Evolutionary conservation across 495 filamentous ascomycete species (phyloP), one percentile per base, ranked within the genome.

Genomic region (Niebla homalea): DNA sequence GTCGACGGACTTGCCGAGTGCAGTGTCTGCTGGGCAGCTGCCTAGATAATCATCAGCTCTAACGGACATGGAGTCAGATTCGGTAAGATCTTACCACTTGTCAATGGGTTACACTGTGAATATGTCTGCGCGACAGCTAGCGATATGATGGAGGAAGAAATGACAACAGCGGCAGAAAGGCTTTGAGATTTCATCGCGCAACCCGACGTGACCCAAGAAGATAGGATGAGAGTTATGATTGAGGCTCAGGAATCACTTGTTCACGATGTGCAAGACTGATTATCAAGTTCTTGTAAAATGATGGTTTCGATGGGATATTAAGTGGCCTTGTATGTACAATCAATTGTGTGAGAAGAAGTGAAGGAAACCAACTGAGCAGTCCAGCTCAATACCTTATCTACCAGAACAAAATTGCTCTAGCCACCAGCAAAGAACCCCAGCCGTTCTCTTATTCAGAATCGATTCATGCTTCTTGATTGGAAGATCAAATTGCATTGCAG

Each of bases 21-120:
- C 92, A 35, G 87, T 77, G 61, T 95, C 75, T 36, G 85, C 63
- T 11, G 87, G 79, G 60, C 92, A 98, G 40, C 60, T 61, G 44
- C 64, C 72, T 74, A 44, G 18, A 42, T 10, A 19, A 44, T 46
- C 29, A 42, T 51, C 21, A 57, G 53, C 36, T 18, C 35, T 43
- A 36, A 3, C 32, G 40, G 16, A 19, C 18, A 11, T 36, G 25
- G 20, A 29, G 19, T 1, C 3, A 11, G 14, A 47, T 22, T 47
- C 21, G 36, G 40, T 1, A 36, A 26, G 26, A 39, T 72, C 78
- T 59, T 71, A 86, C 84, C 67, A 57, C 75, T 75, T 58, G 81
- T 63, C 50, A 77, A 71, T 37, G 87, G 87, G 57, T 93, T 83
- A 64, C 87, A 93, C 52, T 66, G 68, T 18, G 81, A 83, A 59